A percentile compares a stretch with the other conserved stretches of the same genome.
Evolutionary conservation across 345 rosid species (phyloP).

Genomic region (Populus deltoides): DNA sequence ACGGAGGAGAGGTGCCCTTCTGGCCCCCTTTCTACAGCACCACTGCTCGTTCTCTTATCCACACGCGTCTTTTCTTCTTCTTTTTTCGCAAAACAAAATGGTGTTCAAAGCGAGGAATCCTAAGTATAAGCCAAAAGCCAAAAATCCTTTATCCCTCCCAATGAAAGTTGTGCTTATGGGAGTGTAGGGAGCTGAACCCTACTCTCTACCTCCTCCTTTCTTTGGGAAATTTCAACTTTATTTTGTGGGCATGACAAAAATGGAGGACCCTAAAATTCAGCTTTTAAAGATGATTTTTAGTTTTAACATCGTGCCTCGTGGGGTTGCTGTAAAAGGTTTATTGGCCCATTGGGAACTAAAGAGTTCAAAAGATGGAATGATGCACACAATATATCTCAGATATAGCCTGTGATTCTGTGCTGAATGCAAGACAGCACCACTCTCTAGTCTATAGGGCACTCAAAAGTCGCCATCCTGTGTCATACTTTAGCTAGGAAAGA

Average conservation of each 20-base stretch:
- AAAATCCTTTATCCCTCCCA: conserved; percentile 32
- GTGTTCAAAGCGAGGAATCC: conserved; percentile 57
- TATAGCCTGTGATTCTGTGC: conserved; percentile 39
- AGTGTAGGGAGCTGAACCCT: conserved; percentile 32
- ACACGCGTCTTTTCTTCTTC: neutral
- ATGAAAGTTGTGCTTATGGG: conserved; percentile 23
- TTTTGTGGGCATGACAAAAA: conserved; percentile 33
- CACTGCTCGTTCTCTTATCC: conserved; percentile 9
- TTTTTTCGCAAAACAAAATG: neutral
- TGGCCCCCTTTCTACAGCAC: neutral
- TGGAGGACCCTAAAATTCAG: conserved; percentile 44
- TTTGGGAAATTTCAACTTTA: conserved; percentile 32
- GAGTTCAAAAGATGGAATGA: conserved; percentile 50
- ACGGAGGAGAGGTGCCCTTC: neutral
- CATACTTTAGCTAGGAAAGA: conserved; percentile 1
- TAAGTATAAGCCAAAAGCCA: conserved; percentile 51
- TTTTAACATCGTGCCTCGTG: conserved; percentile 37
- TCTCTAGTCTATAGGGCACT: conserved; percentile 21
- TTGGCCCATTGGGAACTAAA: conserved; percentile 34
- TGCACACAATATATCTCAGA: conserved; percentile 16
- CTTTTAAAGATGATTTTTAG: conserved; percentile 33
- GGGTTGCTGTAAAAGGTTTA: conserved; percentile 32
- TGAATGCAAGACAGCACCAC: conserved; percentile 48
- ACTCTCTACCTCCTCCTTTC: conserved; percentile 16
- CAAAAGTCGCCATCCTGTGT: conserved; percentile 28